A percentile compares a stretch with the other conserved stretches of the same genome.
Evolutionary conservation across 345 rosid species (phyloP).

Genomic region (Hibiscus syriacus): DNA sequence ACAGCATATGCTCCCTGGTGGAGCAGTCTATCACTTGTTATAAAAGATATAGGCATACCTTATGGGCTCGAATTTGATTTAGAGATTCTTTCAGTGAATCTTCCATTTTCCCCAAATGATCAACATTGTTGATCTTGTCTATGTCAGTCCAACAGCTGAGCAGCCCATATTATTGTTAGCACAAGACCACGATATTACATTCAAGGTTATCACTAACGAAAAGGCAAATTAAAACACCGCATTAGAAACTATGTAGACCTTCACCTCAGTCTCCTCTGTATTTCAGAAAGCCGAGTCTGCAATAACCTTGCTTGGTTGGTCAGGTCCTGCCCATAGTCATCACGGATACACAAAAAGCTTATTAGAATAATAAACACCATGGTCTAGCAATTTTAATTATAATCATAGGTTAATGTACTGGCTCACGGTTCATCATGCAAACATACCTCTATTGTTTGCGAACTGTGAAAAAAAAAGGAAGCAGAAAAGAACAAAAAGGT

Average conservation of each 20-base stretch:
- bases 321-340: constrained; percentile 32
- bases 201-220: neutral
- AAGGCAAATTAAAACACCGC: neutral
- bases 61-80: constrained; percentile 41
- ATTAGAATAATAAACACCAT: constrained; percentile 7
- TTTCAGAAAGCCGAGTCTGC: constrained; percentile 44
- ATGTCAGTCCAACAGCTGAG: constrained; percentile 58
- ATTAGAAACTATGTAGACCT: constrained; percentile 6
- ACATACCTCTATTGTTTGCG: constrained; percentile 60
- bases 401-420: neutral
- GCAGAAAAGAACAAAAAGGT: constrained; percentile 7
- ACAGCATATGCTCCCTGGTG: neutral
- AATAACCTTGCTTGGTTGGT: constrained; percentile 33
- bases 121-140: constrained; percentile 48
- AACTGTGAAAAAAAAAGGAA: constrained; percentile 33
- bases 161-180: constrained; percentile 15
- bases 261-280: constrained; percentile 51
- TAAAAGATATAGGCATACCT: constrained; percentile 32
- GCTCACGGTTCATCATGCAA: neutral
- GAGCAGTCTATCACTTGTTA: neutral
- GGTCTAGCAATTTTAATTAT: constrained; percentile 4
- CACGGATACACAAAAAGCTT: constrained; percentile 1
- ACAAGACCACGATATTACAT: neutral
- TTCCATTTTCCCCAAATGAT: constrained; percentile 55
- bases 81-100: constrained; percentile 51